A percentile compares a stretch with the other conserved stretches of the same genome.
These are phyloP conservation scores for Hymenoscyphus occultus DNA, from an alignment of 2,329 filamentous ascomycete species.

Conservation along the genomic window DNA sequence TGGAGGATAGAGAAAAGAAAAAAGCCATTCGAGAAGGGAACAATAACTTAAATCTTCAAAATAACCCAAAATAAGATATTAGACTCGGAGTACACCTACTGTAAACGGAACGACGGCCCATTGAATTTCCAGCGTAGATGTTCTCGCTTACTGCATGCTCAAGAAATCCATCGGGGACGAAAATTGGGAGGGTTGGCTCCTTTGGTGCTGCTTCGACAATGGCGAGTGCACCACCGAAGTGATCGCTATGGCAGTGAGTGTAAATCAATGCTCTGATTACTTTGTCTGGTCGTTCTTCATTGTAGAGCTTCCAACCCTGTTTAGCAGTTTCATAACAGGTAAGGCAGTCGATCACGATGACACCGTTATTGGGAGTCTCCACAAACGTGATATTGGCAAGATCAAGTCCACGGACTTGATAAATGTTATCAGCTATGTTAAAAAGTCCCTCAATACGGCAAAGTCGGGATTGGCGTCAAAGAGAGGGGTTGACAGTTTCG, in stretches of 20 bases:
- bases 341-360: slow-evolving; percentile 42
- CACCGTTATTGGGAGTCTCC: slow-evolving; percentile 36
- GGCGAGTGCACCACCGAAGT: slow-evolving; percentile 38
- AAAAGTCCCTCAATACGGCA: slow-evolving; percentile 38
- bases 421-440: slow-evolving; percentile 38
- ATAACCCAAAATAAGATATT: no score
- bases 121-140: slow-evolving; percentile 40
- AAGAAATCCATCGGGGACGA: slow-evolving; percentile 41
- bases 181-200: slow-evolving; percentile 5
- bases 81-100: slow-evolving; percentile 18
- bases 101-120: slow-evolving; percentile 39
- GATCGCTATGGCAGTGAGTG: slow-evolving; percentile 41
- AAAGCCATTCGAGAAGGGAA: no score
- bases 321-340: slow-evolving; percentile 38
- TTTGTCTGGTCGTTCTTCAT: slow-evolving; percentile 27
- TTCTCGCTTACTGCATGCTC: slow-evolving; percentile 41
- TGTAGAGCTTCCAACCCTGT: slow-evolving; percentile 38
- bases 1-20: no score
- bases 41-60: no score
- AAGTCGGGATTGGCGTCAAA: slow-evolving; percentile 40
- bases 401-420: slow-evolving; percentile 43
- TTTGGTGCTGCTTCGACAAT: slow-evolving; percentile 23
- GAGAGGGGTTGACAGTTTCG: slow-evolving; percentile 33
- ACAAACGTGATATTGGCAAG: slow-evolving; percentile 43
- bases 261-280: slow-evolving; percentile 40